These are phyloP conservation scores for Citrullus mucosospermus DNA, from an alignment of 306 rosid genomes.

Conservation along the genomic window DNA sequence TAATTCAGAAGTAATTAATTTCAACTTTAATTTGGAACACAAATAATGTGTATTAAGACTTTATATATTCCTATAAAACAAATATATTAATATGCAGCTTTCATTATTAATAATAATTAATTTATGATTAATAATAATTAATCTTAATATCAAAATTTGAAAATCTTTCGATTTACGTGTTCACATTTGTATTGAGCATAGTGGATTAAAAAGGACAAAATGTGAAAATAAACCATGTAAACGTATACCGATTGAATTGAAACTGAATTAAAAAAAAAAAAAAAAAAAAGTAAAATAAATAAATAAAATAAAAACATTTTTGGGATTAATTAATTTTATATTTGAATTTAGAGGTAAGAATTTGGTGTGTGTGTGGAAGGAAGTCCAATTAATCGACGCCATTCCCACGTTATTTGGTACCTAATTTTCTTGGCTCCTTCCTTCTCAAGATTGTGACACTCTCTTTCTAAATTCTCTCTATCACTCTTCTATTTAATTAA, in stretches of 20 bases:
- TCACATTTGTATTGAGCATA: too few relatives aligned
- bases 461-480: background rate
- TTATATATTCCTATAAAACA: too few relatives aligned
- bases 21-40: too few relatives aligned
- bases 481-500: background rate
- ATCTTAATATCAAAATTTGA: too few relatives aligned
- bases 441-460: background rate
- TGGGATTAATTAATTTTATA: background rate
- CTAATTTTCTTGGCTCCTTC: slow-evolving; percentile 4
- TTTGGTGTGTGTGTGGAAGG: background rate
- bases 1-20: too few relatives aligned
- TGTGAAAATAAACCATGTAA: too few relatives aligned
- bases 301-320: background rate
- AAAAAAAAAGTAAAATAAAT: background rate
- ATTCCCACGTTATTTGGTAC: slow-evolving; percentile 7
- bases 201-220: too few relatives aligned
- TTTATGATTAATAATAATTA: too few relatives aligned
- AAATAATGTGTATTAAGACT: too few relatives aligned
- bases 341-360: background rate
- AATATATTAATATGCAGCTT: too few relatives aligned
- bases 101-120: too few relatives aligned
- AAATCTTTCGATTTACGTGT: too few relatives aligned
- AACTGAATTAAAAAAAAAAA: background rate
- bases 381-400: slow-evolving; percentile 10
- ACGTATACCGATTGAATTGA: background rate